These are phyloP conservation scores for Debaryomyces nepalensis DNA, from an alignment of 1,139 yeast genomes.

Conservation along the genomic window DNA sequence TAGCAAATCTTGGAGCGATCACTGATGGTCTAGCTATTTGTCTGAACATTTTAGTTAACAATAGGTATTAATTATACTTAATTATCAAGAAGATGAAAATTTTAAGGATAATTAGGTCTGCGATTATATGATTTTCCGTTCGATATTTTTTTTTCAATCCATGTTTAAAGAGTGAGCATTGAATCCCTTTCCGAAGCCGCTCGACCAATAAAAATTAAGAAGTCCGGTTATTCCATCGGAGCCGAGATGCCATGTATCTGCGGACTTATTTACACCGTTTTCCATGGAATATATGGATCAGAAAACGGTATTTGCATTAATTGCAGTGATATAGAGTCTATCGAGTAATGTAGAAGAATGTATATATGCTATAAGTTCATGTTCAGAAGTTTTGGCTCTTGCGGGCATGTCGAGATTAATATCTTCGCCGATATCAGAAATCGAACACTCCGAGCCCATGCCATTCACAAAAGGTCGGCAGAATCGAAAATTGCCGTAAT, in stretches of 20 bases:
- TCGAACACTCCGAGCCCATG: too few relatives aligned
- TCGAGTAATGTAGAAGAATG: too few relatives aligned
- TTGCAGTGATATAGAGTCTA: background rate
- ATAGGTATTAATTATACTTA: conserved; percentile 6
- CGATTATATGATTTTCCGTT: conserved; percentile 11
- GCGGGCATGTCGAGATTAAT: too few relatives aligned
- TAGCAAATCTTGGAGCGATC: conserved; percentile 46
- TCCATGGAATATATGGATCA: background rate
- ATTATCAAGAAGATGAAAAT: conserved; percentile 13
- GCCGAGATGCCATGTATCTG: conserved; percentile 2
- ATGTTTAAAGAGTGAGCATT: conserved; percentile 1
- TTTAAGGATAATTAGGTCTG: conserved; percentile 16
- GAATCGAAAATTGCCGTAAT: too few relatives aligned
- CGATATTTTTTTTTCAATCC: conserved; percentile 9
- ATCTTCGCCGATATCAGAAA: too few relatives aligned
- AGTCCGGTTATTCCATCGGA: conserved; percentile 2
- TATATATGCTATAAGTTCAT: too few relatives aligned
- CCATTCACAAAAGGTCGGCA: too few relatives aligned
- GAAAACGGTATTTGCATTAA: background rate
- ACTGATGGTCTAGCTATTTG: conserved; percentile 41
- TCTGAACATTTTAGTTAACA: conserved; percentile 42
- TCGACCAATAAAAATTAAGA: conserved; percentile 8
- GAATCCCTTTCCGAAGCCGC: conserved; percentile 10
- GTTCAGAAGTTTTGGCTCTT: too few relatives aligned
- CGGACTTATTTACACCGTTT: conserved; percentile 9